Conservation (phyloP, 2,329 filamentous ascomycete species). For the Elsinoe arachidis region DNA sequence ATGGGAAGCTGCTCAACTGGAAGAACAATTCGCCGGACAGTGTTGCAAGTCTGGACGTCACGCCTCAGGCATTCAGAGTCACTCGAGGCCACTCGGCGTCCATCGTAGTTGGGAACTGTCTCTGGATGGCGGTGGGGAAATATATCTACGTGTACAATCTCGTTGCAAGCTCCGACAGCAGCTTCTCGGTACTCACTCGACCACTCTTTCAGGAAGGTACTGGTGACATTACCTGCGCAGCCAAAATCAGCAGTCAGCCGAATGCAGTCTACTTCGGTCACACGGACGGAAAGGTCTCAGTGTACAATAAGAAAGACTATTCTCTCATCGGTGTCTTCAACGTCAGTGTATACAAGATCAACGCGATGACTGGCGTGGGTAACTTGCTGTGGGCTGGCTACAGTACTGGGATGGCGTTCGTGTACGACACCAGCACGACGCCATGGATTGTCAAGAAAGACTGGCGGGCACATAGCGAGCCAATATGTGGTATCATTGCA, state of each 20-base stretch:
- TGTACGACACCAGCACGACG: constrained; percentile 75
- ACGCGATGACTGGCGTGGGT: constrained; percentile 71
- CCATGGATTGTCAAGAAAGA: constrained; percentile 91
- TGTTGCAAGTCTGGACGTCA: constrained; percentile 63
- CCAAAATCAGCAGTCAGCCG: constrained; percentile 63
- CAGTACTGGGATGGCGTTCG: constrained; percentile 86
- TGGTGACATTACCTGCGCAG: constrained; percentile 80
- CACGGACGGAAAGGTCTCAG: constrained; percentile 82
- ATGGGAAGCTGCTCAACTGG: constrained; percentile 82
- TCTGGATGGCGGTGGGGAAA: constrained; percentile 85
- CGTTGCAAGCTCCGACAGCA: constrained; percentile 54
- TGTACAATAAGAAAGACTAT: constrained; percentile 76
- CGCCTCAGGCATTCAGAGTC: constrained; percentile 68
- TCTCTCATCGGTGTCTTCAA: constrained; percentile 71
- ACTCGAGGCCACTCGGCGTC: constrained; percentile 80
- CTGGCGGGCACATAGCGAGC: constrained; percentile 83
- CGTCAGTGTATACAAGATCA: constrained; percentile 92
- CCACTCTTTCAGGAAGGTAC: constrained; percentile 63
- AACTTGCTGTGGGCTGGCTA: constrained; percentile 85
- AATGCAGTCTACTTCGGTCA: constrained; percentile 86
- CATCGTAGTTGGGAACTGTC: constrained; percentile 69
- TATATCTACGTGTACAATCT: constrained; percentile 79
- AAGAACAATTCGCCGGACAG: constrained; percentile 61
- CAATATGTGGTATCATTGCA: constrained; percentile 66
- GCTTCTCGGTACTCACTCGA: constrained; percentile 66